Evolutionary conservation across 1,139 yeast species (phyloP).

Genomic region (Scheffersomyces titani): DNA sequence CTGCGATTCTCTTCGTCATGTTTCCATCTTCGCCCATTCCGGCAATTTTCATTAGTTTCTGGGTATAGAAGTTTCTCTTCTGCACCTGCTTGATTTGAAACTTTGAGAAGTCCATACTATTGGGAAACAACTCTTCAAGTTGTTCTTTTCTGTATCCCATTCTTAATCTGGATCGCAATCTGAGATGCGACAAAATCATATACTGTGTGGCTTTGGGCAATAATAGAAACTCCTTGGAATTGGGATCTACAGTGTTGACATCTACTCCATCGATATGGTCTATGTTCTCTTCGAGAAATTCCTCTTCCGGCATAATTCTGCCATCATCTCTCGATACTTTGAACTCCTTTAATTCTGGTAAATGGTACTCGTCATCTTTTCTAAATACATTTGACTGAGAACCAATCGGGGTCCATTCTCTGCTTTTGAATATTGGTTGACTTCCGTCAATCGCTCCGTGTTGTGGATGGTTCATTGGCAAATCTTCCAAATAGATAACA

Average conservation of each 20-base stretch:
- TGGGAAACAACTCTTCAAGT: slow-evolving; percentile 74
- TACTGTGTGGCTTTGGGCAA: slow-evolving; percentile 85
- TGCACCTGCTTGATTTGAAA: slow-evolving; percentile 94
- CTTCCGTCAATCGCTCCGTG: slow-evolving; percentile 13
- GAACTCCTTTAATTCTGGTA: slow-evolving; percentile 61
- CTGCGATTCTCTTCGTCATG: slow-evolving; percentile 66
- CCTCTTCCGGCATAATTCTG: slow-evolving; percentile 74
- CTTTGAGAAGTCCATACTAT: slow-evolving; percentile 84
- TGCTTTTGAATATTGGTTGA: not conserved
- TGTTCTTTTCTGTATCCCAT: slow-evolving; percentile 94
- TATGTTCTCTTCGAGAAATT: slow-evolving; percentile 61
- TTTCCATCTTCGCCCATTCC: slow-evolving; percentile 74
- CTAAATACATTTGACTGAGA: slow-evolving; percentile 19
- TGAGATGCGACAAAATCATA: slow-evolving; percentile 77
- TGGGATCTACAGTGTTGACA: slow-evolving; percentile 68
- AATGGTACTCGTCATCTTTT: slow-evolving; percentile 76
- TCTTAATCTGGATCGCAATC: slow-evolving; percentile 84
- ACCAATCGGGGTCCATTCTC: not conserved
- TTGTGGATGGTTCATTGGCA: slow-evolving; percentile 31
- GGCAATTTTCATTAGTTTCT: slow-evolving; percentile 76
- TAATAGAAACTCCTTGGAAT: slow-evolving; percentile 61
- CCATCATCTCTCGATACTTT: slow-evolving; percentile 53
- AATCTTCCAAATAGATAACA: slow-evolving; percentile 40
- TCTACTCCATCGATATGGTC: slow-evolving; percentile 74
- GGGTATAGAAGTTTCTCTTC: slow-evolving; percentile 87